Base-by-base conservation (phyloP, 2,329 filamentous ascomycete species). In the Colletotrichum spinosum region DNA sequence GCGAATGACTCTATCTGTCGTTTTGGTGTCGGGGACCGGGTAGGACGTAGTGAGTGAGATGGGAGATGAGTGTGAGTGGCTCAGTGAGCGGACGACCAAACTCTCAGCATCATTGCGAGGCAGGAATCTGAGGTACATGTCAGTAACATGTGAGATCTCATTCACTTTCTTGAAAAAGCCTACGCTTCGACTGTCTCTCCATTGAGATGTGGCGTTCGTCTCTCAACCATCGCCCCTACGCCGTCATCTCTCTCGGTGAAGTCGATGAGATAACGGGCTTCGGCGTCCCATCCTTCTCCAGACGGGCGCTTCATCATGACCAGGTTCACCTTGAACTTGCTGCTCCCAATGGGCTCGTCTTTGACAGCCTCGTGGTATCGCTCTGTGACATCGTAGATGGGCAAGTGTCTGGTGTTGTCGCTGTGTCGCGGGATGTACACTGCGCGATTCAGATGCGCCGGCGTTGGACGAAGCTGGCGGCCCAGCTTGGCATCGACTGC, bases 221-320 rank as follows among this genome's bases (percentile, higher is more conserved):
- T 55, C 11, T 65, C 51, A 0, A 65, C 46, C 9, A 15, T 41
- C 8, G 33, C 51, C 12, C 3, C 35, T 2, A 25, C 49, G 6
- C 37, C n/a, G 3, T 17, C 37, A 3, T 7, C 2, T 8, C 17
- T 42, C 8, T 0, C 35, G 15, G 1, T 59, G 12, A 3, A 55
- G 9, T 69, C 37, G 10, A 69, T 57, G 7, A 69, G 61, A 7
- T 66, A 60, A 8, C 67, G 61, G 10, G 66, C 68, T 10, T 69
- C 54, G 4, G 8, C 63, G 9, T 55, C 60, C 6, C 60, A 67
- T 8, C 67, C 67, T 7, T 70, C 68, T 4, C 68, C 68, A 4
- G 33, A 60, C 2, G 67, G 68, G 11, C 52, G 50, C 4, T 13
- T 52, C 65, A 70, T 66, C 57, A 58, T 55, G 15, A 60, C 55